phyloP scores from a whole-genome alignment of 495 filamentous ascomycete species.

The Monascus purpureus region DNA sequence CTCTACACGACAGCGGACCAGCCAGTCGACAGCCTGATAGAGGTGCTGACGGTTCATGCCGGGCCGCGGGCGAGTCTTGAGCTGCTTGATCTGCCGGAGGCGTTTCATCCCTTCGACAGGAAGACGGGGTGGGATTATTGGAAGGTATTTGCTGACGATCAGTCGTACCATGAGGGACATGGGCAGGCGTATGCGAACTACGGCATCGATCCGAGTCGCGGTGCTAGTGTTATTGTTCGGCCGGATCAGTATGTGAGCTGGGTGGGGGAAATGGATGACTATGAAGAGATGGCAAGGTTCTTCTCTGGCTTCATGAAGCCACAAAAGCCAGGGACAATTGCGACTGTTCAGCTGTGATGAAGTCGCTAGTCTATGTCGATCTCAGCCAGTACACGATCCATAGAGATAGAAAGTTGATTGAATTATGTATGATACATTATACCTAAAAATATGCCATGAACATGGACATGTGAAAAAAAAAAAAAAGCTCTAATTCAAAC shows the following conservation, averaged over 20 bases:
- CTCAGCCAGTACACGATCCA: too few relatives aligned
- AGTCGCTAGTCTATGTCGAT: too few relatives aligned
- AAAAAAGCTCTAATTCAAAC: too few relatives aligned
- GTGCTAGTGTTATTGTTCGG: conserved; percentile 41
- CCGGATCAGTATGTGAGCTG: conserved; percentile 53
- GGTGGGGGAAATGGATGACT: conserved; percentile 41
- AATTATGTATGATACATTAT: too few relatives aligned
- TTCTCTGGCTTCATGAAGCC: background rate
- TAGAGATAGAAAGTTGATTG: too few relatives aligned
- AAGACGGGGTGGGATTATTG: conserved; percentile 46
- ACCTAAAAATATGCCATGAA: too few relatives aligned
- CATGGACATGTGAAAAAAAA: too few relatives aligned
- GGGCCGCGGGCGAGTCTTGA: conserved; percentile 31
- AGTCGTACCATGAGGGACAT: conserved; percentile 44
- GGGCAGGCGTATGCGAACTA: conserved; percentile 46
- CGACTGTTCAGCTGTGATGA: too few relatives aligned
- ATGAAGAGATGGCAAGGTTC: background rate
- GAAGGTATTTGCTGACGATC: conserved; percentile 50
- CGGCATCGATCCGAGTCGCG: conserved; percentile 42
- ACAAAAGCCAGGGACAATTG: too few relatives aligned
- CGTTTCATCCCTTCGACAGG: conserved; percentile 39
- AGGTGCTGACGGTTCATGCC: conserved; percentile 41
- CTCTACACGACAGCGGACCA: background rate
- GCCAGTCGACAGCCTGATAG: conserved; percentile 40
- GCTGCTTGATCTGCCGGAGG: conserved; percentile 40